Conservation (phyloP, 2,329 filamentous ascomycete species). For the Cordyceps sp. region DNA sequence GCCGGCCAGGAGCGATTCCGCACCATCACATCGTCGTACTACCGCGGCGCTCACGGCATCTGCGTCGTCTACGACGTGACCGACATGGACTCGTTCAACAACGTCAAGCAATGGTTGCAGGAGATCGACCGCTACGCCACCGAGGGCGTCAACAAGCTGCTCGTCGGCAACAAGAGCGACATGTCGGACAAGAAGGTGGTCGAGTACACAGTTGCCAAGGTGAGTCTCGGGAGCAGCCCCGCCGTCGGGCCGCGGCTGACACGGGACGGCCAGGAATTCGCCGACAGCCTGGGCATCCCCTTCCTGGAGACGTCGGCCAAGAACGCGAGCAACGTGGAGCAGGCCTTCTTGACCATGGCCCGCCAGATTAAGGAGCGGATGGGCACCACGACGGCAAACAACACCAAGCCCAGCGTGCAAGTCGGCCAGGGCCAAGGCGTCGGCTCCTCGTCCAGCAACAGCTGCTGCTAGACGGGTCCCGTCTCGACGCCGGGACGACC, state of each 20-base stretch:
- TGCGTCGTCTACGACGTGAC: slow-evolving; percentile 99
- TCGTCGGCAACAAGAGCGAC: slow-evolving; percentile 99
- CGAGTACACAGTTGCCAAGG: slow-evolving; percentile 98
- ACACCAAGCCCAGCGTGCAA: slow-evolving; percentile 96
- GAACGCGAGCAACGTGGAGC: slow-evolving; percentile 98
- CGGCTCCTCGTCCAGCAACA: slow-evolving; percentile 66
- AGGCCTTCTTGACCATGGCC: slow-evolving; percentile 99
- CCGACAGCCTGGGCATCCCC: slow-evolving; percentile 93
- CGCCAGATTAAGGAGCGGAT: slow-evolving; percentile 99
- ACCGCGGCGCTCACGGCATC: slow-evolving; percentile 96
- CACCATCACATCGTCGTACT: slow-evolving; percentile 99
- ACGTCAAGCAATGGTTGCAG: slow-evolving; percentile 99
- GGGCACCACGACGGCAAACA: slow-evolving; percentile 87
- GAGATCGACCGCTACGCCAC: slow-evolving; percentile 99
- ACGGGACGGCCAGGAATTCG: slow-evolving; percentile 59
- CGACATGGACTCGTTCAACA: slow-evolving; percentile 99
- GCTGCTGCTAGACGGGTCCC: slow-evolving; percentile 64
- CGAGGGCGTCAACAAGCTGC: slow-evolving; percentile 97
- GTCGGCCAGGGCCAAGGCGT: slow-evolving; percentile 92
- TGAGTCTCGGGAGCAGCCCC: slow-evolving; percentile 24
- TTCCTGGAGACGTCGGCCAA: slow-evolving; percentile 99
- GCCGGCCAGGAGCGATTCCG: slow-evolving; percentile 98
- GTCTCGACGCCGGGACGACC: not conserved
- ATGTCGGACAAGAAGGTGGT: slow-evolving; percentile 99
- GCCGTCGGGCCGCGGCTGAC: slow-evolving; percentile 6